Evolutionary conservation across 108 stramenopile species (phyloP).

Genomic region (Skeletonema potamos): DNA sequence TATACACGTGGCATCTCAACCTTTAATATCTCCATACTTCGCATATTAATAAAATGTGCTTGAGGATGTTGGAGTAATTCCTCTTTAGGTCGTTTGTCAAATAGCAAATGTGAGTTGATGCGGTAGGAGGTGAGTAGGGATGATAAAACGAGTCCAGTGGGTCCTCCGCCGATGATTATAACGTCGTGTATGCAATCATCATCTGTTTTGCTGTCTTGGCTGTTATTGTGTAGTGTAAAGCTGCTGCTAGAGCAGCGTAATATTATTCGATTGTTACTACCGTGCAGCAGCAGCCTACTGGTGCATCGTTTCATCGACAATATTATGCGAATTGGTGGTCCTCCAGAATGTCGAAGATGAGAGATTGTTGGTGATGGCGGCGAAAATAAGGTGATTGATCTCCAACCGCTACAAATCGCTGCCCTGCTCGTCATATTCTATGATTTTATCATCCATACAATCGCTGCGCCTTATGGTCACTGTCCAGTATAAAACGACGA

Average conservation of each 20-base stretch:
- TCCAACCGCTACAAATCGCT: background rate
- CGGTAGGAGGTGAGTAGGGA: constrained; percentile 59
- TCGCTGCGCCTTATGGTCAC: too few relatives aligned
- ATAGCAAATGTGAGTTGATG: constrained; percentile 46
- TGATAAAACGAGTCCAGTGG: constrained; percentile 72
- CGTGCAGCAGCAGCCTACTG: background rate
- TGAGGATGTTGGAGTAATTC: constrained; percentile 79
- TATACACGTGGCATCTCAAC: constrained; percentile 48
- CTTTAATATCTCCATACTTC: constrained; percentile 89
- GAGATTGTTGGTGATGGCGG: too few relatives aligned
- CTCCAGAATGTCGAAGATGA: background rate
- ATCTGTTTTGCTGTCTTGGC: background rate
- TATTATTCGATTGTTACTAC: background rate
- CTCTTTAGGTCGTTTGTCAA: constrained; percentile 58
- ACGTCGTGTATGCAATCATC: background rate
- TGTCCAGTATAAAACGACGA: too few relatives aligned
- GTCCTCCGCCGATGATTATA: constrained; percentile 83
- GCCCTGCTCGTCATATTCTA: too few relatives aligned
- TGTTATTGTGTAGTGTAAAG: too few relatives aligned
- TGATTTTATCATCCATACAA: too few relatives aligned
- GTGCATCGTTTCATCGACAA: background rate
- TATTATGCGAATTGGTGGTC: background rate
- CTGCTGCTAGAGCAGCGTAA: background rate
- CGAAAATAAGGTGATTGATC: background rate
- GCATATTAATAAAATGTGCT: constrained; percentile 92